Base-by-base conservation (phyloP, 2,329 filamentous ascomycete species). In the Mollisiaceae sp. region DNA sequence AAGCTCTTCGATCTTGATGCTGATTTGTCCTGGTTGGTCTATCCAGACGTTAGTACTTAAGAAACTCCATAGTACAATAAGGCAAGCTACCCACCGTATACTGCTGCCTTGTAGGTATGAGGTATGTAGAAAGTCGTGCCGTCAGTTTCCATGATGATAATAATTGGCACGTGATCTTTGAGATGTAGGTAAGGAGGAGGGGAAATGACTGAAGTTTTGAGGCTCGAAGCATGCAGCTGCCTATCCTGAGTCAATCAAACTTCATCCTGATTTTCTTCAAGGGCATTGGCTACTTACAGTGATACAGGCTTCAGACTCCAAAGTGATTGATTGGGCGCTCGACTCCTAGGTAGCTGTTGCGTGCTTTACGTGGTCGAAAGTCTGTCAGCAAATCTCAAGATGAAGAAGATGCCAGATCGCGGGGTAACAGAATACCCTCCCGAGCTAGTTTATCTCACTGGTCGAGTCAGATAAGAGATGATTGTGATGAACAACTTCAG, bases 21-120 rank as follows among this genome's bases (percentile, higher is more conserved):
- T 89, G 66, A 89, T 81, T 12, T 79, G 82, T 62, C 87, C 87
- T 0, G 87, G 87, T 71, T 86, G 82, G 77, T 89, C 66, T 67
- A n/a, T 43, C 11, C 6, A 1, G 2, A 11, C 22, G 22, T 64
- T 56, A 56, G 38, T 15, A n/a, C 32, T 27, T 32, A 12, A 18
- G 2, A n/a, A 14, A 56, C 9, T 24, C 3, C 6, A 32, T 4
- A 43, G 14, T 15, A 4, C 5, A 27, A 24, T 18, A 11, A 18
- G 14, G 22, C 18, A 14, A 56, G 32, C 45, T 43, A 63, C 27
- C 3, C 27, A 32, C 64, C 86, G 73, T 88, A 90, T 67, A 90
- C 78, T 63, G 77, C 78, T 54, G 86, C 87, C 77, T 88, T 89
- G 76, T 89, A 84, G 65, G 83, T 87, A 70, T 82, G 81, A 14